A percentile compares a stretch with the other conserved stretches of the same genome.
Conservation (phyloP, 83 land plant species). For the Thuja plicata region DNA sequence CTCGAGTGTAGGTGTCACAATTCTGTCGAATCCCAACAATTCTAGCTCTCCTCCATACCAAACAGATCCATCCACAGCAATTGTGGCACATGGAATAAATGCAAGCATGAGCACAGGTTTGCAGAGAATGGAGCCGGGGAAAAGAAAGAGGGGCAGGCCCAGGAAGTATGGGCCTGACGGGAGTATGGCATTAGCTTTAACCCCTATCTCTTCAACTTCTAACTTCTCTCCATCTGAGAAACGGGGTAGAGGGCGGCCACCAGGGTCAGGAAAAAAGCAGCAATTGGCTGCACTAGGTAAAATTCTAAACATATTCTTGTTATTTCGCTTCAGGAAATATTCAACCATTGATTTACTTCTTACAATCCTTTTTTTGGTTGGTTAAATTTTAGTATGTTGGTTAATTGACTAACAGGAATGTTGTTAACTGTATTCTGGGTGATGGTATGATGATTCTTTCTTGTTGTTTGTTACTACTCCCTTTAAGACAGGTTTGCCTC, state of each 20-base stretch:
- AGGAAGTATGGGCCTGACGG: constrained; percentile 80
- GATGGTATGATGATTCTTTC: background rate
- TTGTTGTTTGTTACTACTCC: background rate
- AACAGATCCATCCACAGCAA: constrained; percentile 13
- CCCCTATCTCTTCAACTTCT: constrained; percentile 37
- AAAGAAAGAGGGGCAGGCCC: constrained; percentile 90
- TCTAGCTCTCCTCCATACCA: constrained; percentile 9
- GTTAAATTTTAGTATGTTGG: background rate
- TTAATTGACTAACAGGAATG: background rate
- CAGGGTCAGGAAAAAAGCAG: constrained; percentile 86
- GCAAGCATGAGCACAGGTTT: constrained; percentile 20
- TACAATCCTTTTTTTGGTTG: background rate
- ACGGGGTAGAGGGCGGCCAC: constrained; percentile 77
- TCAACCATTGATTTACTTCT: background rate
- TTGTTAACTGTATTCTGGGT: background rate
- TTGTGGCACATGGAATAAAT: constrained; percentile 22
- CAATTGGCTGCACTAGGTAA: constrained; percentile 82
- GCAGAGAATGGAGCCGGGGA: constrained; percentile 39
- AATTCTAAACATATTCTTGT: background rate
- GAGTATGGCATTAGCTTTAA: constrained; percentile 35
- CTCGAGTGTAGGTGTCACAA: background rate
- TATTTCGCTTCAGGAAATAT: background rate
- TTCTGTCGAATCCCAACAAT: constrained; percentile 21
- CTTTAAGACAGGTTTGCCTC: background rate
- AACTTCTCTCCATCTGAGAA: constrained; percentile 39